A percentile compares a stretch with the other conserved stretches of the same genome.
These are phyloP conservation scores for Lachancea kluyveri DNA, from an alignment of 805 yeast species.

Conservation along the genomic window DNA sequence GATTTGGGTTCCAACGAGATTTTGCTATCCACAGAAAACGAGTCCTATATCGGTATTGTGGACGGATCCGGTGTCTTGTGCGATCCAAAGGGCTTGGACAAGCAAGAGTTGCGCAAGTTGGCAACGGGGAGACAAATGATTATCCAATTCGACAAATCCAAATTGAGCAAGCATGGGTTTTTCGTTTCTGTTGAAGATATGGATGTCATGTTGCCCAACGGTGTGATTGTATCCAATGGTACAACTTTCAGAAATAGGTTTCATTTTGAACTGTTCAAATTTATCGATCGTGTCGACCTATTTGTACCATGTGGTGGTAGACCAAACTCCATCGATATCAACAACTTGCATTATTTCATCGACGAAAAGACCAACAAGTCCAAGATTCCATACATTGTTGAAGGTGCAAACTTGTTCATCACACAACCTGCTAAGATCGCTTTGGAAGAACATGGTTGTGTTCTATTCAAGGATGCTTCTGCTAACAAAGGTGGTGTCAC, in stretches of 20 bases:
- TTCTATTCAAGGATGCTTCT: conserved; percentile 91
- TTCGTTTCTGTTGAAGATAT: conserved; percentile 79
- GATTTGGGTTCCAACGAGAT: conserved; percentile 96
- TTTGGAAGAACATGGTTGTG: conserved; percentile 79
- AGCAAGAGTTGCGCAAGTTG: conserved; percentile 66
- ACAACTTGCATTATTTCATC: conserved; percentile 67
- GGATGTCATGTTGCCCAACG: conserved; percentile 73
- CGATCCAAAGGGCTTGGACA: conserved; percentile 86
- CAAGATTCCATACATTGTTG: conserved; percentile 82
- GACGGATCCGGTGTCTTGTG: conserved; percentile 95
- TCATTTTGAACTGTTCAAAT: conserved; percentile 68
- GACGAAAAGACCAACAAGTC: conserved; percentile 71
- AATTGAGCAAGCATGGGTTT: conserved; percentile 71
- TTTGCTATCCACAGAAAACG: conserved; percentile 66
- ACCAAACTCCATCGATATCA: conserved; percentile 90
- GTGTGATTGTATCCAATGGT: conserved; percentile 70
- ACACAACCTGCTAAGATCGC: conserved; percentile 89
- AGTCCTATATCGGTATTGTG: conserved; percentile 78
- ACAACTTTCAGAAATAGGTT: conserved; percentile 84
- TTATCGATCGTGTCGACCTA: conserved; percentile 61
- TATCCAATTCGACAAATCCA: conserved; percentile 56
- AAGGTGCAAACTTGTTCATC: conserved; percentile 94
- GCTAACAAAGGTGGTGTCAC: conserved; percentile 99
- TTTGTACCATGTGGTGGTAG: conserved; percentile 99
- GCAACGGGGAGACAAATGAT: conserved; percentile 77